Conservation (phyloP, 148 eudicot genomes). For the Silene latifolia region DNA sequence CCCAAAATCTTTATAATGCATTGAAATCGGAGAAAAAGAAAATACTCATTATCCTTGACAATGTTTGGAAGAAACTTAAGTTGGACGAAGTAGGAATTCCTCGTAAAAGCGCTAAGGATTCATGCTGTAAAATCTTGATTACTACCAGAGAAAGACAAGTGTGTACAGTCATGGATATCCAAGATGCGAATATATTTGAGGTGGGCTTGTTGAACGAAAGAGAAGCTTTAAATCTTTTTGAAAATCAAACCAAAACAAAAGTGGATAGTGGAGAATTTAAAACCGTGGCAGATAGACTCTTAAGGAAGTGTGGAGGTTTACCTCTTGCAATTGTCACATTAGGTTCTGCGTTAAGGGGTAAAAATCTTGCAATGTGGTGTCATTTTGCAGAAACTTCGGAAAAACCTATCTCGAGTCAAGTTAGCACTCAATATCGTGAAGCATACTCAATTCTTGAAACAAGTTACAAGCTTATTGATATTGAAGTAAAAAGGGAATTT, state of each 20-base stretch:
- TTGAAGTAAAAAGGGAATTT: conserved; percentile 11
- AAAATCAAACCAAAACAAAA: not conserved
- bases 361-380: conserved; percentile 9
- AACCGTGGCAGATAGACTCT: not conserved
- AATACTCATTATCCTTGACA: conserved; percentile 21
- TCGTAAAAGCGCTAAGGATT: not conserved
- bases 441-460: conserved; percentile 7
- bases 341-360: not conserved
- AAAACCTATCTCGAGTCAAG: conserved; percentile 12
- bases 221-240: conserved; percentile 8
- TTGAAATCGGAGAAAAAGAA: not conserved
- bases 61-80: conserved; percentile 12
- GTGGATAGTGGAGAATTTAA: not conserved
- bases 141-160: conserved; percentile 13
- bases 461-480: conserved; percentile 25
- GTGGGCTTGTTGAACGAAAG: not conserved
- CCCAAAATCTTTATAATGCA: not conserved
- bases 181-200: not conserved
- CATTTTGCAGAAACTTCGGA: conserved; percentile 1
- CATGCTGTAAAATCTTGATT: conserved; percentile 11
- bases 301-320: conserved; percentile 13
- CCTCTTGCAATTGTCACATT: conserved; percentile 19
- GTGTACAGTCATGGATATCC: conserved; percentile 2
- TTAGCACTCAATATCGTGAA: not conserved
- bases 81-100: conserved; percentile 14